Evolutionary conservation across 2,329 filamentous ascomycete genomes (phyloP).

Genomic region (Trichoderma afroharzianum): DNA sequence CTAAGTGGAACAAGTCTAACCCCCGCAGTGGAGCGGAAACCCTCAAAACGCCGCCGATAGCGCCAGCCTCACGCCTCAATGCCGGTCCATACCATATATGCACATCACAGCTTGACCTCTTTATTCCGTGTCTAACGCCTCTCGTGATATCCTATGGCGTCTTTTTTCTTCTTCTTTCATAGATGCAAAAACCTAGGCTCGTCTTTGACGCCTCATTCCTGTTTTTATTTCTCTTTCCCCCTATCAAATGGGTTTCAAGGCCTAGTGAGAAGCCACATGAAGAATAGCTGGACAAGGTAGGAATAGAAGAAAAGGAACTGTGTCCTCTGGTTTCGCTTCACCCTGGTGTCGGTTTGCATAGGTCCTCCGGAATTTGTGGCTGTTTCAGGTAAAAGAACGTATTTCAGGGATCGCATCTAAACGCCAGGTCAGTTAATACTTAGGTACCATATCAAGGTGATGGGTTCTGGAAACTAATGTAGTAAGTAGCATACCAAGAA

Average conservation of each 20-base stretch:
- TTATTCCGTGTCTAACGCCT: background rate
- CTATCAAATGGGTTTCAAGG: slow-evolving; percentile 28
- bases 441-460: background rate
- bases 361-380: slow-evolving; percentile 61
- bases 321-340: slow-evolving; percentile 81
- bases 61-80: background rate
- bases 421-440: slow-evolving; percentile 10
- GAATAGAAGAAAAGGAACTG: slow-evolving; percentile 94
- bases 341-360: slow-evolving; percentile 70
- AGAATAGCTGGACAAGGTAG: slow-evolving; percentile 87
- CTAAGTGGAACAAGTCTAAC: slow-evolving; percentile 1
- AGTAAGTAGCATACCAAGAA: slow-evolving; percentile 67
- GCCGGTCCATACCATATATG: background rate
- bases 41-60: background rate
- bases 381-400: slow-evolving; percentile 87
- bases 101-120: background rate
- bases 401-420: slow-evolving; percentile 89
- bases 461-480: background rate
- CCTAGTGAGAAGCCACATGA: slow-evolving; percentile 75
- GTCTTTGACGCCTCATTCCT: background rate
- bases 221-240: background rate
- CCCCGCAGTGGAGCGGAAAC: slow-evolving; percentile 11
- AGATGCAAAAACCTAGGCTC: background rate
- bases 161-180: background rate
- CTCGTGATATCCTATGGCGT: background rate